Evolutionary conservation across 805 yeast species (phyloP).

Genomic region (Ogataea trehalophila): DNA sequence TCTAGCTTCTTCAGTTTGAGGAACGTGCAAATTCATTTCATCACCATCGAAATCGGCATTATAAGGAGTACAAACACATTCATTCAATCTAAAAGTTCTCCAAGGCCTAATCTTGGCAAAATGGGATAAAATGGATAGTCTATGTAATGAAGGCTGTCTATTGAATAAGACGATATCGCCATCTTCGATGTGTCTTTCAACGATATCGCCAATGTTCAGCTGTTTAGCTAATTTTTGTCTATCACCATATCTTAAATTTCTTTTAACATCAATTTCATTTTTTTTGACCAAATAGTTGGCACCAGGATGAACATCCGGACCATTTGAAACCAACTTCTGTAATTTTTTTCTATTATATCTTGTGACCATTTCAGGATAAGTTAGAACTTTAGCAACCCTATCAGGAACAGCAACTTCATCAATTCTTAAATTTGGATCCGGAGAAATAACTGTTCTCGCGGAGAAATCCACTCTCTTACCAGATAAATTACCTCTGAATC

Average conservation of each 20-base stretch:
- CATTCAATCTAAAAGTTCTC: constrained; percentile 95
- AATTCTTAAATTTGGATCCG: constrained; percentile 91
- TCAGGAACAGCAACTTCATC: constrained; percentile 99
- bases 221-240: constrained; percentile 69
- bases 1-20: constrained; percentile 98
- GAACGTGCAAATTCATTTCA: constrained; percentile 98
- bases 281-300: constrained; percentile 87
- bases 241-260: constrained; percentile 88
- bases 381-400: constrained; percentile 88
- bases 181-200: constrained; percentile 95
- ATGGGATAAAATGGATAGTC: constrained; percentile 90
- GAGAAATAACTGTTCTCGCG: constrained; percentile 97
- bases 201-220: constrained; percentile 82
- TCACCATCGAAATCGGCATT: constrained; percentile 99
- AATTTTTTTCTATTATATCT: constrained; percentile 78
- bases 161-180: constrained; percentile 95
- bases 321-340: constrained; percentile 69
- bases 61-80: constrained; percentile 98
- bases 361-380: constrained; percentile 94
- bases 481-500: constrained; percentile 95
- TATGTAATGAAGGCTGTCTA: constrained; percentile 96
- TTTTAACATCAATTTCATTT: constrained; percentile 74
- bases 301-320: constrained; percentile 91
- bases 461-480: constrained; percentile 99
- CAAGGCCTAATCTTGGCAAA: constrained; percentile 95